Evolutionary conservation across 352 stramenopile genomes (phyloP), one percentile per base, ranked within the genome.

Genomic region (Globisporangium polare): DNA sequence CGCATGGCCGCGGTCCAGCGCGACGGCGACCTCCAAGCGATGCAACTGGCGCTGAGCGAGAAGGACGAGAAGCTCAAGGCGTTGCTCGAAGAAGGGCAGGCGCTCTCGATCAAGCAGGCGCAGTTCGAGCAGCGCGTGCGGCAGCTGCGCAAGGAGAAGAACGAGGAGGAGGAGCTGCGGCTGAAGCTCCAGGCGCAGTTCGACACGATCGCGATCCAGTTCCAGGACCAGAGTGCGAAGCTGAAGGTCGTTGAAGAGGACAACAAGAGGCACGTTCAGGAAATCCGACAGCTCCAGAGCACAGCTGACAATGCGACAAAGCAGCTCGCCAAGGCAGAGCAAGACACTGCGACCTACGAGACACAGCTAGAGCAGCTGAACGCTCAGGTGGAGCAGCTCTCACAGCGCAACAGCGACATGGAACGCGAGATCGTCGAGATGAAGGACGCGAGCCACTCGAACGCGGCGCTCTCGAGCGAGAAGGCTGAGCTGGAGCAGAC

Each of bases 101-200:
- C 83, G 5, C 67, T 94, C 1, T 92, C 83, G 1, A 70, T 92
- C 10, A 94, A 94, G 68, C 79, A 91, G 53, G 74, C 78, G 17
- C 83, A 92, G 56, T 68, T 87, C 26, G 85, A 94, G 55, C 75
- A 88, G 26, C 73, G 85, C 13, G 60, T 92, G 22, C 81, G 86
- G 2, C 66, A 79, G 17, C 51, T 94, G 1, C 81, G 86, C 15
- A 89, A 87, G 33, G 86, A 94, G 60, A 92, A 90, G 57, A 88
- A 89, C 46, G 86, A 92, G 29, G 63, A 89, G 59, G 78, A 90
- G 57, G 78, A 90, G 53, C 67, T 70, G 56, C 75, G 72, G 6
- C 62, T 80, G 0, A 86, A 85, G 51, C 54, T 78, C 0, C 71
- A 90, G 60, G 73, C 79, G 1, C 77, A 86, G 37, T 78, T 62